Percentiles rank a stretch among this genome's conserved stretches.
Evolutionary conservation across 2,329 filamentous ascomycete genomes (phyloP).

Genomic region (Thielaviopsis cerberus): DNA sequence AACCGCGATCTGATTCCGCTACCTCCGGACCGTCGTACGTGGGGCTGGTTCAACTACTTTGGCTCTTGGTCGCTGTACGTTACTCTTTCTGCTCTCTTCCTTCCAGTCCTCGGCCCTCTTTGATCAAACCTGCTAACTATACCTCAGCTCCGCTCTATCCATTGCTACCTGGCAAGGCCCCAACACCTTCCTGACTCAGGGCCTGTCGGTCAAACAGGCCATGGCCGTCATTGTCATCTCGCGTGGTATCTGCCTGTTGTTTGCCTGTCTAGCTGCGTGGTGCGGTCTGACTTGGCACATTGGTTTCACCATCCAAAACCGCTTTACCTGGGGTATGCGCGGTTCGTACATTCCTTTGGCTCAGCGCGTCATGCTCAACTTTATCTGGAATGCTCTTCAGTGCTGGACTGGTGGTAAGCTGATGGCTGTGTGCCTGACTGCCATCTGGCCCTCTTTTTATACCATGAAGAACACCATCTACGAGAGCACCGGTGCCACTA

Average conservation of each 20-base stretch:
- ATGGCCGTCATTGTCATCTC: slow-evolving; percentile 29
- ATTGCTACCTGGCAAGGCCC: slow-evolving; percentile 29
- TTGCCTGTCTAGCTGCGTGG: slow-evolving; percentile 27
- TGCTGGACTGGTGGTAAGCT: slow-evolving; percentile 16
- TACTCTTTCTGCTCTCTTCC: background rate
- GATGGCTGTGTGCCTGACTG: slow-evolving; percentile 23
- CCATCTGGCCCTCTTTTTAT: slow-evolving; percentile 27
- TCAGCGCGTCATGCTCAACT: slow-evolving; percentile 29
- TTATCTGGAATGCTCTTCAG: slow-evolving; percentile 31
- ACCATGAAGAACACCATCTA: slow-evolving; percentile 28
- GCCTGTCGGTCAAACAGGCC: slow-evolving; percentile 28
- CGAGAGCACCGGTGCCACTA: slow-evolving; percentile 20
- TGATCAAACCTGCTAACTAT: background rate
- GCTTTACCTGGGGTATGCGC: slow-evolving; percentile 30
- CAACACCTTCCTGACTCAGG: slow-evolving; percentile 27
- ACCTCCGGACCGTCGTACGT: slow-evolving; percentile 26
- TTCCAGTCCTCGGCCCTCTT: no score
- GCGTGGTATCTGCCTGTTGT: slow-evolving; percentile 23
- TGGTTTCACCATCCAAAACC: slow-evolving; percentile 30
- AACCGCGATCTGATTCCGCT: slow-evolving; percentile 26
- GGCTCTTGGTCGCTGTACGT: slow-evolving; percentile 24
- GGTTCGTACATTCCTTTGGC: slow-evolving; percentile 29
- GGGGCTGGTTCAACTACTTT: slow-evolving; percentile 25
- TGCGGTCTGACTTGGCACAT: slow-evolving; percentile 31
- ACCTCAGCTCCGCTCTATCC: slow-evolving; percentile 17